Base-by-base conservation (phyloP, 2,329 filamentous ascomycete genomes). In the Neonectria ditissima region DNA sequence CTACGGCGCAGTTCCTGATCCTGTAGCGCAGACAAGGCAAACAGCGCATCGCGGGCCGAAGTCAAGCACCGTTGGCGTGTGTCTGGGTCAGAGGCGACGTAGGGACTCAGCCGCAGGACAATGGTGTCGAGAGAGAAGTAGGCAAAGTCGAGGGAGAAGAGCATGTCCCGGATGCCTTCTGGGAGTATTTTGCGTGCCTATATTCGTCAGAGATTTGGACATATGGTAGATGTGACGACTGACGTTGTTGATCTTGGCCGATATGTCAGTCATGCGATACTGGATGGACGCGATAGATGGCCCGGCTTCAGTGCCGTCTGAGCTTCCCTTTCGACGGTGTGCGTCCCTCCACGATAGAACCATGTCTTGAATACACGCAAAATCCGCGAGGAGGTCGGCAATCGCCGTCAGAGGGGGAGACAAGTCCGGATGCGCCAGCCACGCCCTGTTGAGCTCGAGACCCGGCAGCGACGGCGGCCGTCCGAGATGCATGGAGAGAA, bases 381-480 rank as follows among this genome's bases (percentile, higher is more conserved):
- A 59, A n/a, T 59, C 56, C 5, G 16, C 56, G 4, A 59, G 20
- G 4, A 59, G 10, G 43, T 59, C 51, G 28, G 47, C 56, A 11
- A 59, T 45, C 3, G 24, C 48, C 18, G 37, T 22, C n/a, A 59
- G 41, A 3, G 28, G 20, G 5, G 26, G 26, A 45, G 39, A 51
- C 13, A 59, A 50, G 16, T 59, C 48, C 9, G 56, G 56, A 14
- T 59, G 56, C 13, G 56, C 53, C 5, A 53, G 18, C 56, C 56
- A 59, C 20, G 48, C 56, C 22, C 47, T 53, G 39, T 53, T 59
- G 10, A 59, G 28, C 10, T 59, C 47, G 8, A 59, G 20, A n/a
- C 28, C 45, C 16, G 48, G 56, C 13, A 59, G 28, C 3, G 48
- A 59, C 7, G 56, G 56, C 13, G 56, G 28, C 13, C 56, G 28